These are phyloP conservation scores for Ceratobasidium sp. DNA, from an alignment of 1,284 basidiomycete genomes.

Conservation along the genomic window DNA sequence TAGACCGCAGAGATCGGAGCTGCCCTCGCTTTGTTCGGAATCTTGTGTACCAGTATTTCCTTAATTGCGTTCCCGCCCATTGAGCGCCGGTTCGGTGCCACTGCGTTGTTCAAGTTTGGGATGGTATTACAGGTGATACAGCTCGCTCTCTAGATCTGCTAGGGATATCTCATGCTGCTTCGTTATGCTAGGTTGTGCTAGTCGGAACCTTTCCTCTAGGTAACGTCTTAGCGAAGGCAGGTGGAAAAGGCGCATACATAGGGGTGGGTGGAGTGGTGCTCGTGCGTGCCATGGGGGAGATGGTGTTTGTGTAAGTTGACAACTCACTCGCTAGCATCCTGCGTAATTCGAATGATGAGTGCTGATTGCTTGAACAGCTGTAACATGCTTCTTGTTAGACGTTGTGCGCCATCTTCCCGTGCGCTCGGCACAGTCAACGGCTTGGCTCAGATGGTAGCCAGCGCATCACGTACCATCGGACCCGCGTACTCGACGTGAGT, in stretches of 20 bases:
- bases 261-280: constrained; percentile 48
- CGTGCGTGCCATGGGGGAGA: constrained; percentile 48
- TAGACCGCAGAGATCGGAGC: too few species aligned
- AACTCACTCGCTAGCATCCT: not conserved
- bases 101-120: constrained; percentile 50
- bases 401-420: constrained; percentile 48
- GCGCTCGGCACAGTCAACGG: constrained; percentile 52
- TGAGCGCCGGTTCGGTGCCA: too few species aligned
- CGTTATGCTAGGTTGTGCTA: constrained; percentile 16
- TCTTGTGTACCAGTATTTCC: too few species aligned
- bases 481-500: constrained; percentile 42
- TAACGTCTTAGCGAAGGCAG: not conserved
- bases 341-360: not conserved
- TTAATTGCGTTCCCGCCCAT: too few species aligned
- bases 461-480: constrained; percentile 31
- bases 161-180: not conserved
- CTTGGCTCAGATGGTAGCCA: constrained; percentile 50
- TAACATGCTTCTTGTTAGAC: constrained; percentile 52
- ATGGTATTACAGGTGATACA: constrained; percentile 52
- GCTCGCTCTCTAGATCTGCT: not conserved
- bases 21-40: too few species aligned
- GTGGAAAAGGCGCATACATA: constrained; percentile 16
- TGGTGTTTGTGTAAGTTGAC: constrained; percentile 41
- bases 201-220: constrained; percentile 18
- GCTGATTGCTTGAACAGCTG: constrained; percentile 39